Evolutionary conservation across 2,329 filamentous ascomycete species (phyloP).

Genomic region (Dothistroma septosporum): DNA sequence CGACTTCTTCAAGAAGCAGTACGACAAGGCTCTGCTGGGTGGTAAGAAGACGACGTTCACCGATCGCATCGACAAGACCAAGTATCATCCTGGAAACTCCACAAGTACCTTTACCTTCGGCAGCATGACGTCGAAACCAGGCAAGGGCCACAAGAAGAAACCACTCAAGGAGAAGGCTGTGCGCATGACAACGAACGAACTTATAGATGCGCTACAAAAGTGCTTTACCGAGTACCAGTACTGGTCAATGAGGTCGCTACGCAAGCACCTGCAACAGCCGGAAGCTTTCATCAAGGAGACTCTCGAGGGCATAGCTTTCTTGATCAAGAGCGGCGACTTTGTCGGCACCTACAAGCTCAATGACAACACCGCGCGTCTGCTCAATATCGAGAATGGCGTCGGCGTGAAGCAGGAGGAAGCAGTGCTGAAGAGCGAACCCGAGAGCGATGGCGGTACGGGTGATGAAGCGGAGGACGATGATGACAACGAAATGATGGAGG

Average conservation of each 20-base stretch:
- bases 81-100: constrained; percentile 16
- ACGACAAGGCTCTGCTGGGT: constrained; percentile 35
- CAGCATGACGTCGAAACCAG: constrained; percentile 28
- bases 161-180: constrained; percentile 69
- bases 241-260: constrained; percentile 89
- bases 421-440: constrained; percentile 36
- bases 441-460: constrained; percentile 37
- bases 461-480: constrained; percentile 48
- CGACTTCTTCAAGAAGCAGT: constrained; percentile 40
- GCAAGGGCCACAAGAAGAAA: constrained; percentile 42
- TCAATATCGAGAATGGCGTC: constrained; percentile 48
- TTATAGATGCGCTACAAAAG: constrained; percentile 78
- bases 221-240: constrained; percentile 84
- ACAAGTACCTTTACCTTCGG: constrained; percentile 37
- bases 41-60: constrained; percentile 49
- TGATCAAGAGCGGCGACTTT: constrained; percentile 79
- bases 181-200: constrained; percentile 82
- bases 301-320: constrained; percentile 73
- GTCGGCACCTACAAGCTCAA: constrained; percentile 82
- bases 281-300: constrained; percentile 88
- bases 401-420: constrained; percentile 48
- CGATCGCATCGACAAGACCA: constrained; percentile 29
- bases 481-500: constrained; percentile 48
- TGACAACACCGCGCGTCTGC: constrained; percentile 59
- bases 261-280: constrained; percentile 73